Evolutionary conservation across 768 basidiomycete genomes (phyloP), one percentile per base, ranked within the genome.

Genomic region (Pisolithus microcarpus): DNA sequence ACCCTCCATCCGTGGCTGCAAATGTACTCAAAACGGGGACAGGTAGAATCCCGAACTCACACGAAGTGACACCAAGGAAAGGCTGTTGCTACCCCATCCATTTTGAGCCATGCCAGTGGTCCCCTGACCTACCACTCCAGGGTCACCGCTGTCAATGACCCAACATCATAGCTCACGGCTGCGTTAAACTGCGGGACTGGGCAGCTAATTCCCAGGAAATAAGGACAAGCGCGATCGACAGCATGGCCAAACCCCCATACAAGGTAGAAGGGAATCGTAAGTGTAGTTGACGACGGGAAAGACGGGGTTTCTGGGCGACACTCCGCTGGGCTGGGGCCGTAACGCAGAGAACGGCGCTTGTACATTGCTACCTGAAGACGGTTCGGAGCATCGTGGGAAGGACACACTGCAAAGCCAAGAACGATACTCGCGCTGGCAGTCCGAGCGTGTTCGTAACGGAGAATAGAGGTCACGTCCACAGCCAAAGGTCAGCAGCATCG

Each of bases 391-490:
- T 24, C 91, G 79, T 11, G 87, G 80, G 60, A 94, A 76, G 8
- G 82, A 80, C 15, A 84, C 68, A 19, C 79, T 63, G 66, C 91
- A 94, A 31, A 87, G 75, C 89, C 89, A 94, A 31, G 70, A 72
- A 31, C 85, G 77, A 63, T 93, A 94, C 21, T 79, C 80, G 18
- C 65, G 65, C 55, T 84, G 78, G 59, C 91, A 93, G 63, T 87
- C 84, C 13, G 77, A 74, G 60, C 91, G 93, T 4, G 80, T 79
- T 24, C 86, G 79, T 19, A 91, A 65, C 0, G 86, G 85, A 6
- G 87, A 91, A 69, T 91, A 94, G 49, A 73, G 61, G 60, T 91
- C 89, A 26, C 87, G 77, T 16, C 87, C 87, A 62, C 91, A 93
- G 1, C 87, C 78, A 53, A 83, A 80, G 3, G 85, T 86, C 30